A percentile compares a stretch with the other conserved stretches of the same genome.
These are phyloP conservation scores for Zygosaccharomyces bisporus DNA, from an alignment of 805 yeast genomes.

Conservation along the genomic window DNA sequence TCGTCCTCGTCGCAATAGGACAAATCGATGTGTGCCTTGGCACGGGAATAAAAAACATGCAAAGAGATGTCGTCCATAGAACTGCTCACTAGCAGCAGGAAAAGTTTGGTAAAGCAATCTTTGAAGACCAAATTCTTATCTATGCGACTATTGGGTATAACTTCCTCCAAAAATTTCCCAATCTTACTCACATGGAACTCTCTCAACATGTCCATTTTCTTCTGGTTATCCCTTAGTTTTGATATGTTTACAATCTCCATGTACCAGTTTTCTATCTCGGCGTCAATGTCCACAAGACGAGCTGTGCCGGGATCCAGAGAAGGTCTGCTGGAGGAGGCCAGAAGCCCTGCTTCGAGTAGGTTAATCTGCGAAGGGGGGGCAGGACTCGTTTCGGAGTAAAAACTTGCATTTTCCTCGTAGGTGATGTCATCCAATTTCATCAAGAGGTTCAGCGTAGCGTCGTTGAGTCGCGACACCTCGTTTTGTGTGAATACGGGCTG, in stretches of 20 bases:
- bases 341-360: constrained; percentile 1
- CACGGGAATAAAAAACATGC: constrained; percentile 41
- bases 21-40: constrained; percentile 49
- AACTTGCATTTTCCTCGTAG: constrained; percentile 30
- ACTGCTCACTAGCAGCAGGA: constrained; percentile 61
- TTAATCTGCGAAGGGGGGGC: constrained; percentile 4
- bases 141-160: constrained; percentile 15
- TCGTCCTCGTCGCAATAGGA: constrained; percentile 57
- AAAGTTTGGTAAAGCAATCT: constrained; percentile 58
- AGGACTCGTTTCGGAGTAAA: constrained; percentile 8
- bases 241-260: constrained; percentile 33
- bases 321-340: constrained; percentile 6
- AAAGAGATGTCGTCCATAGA: constrained; percentile 57
- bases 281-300: constrained; percentile 18
- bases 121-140: constrained; percentile 23
- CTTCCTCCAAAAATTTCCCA: constrained; percentile 17
- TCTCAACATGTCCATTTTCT: constrained; percentile 21
- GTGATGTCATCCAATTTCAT: constrained; percentile 30
- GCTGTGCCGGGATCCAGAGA: constrained; percentile 2
- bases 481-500: constrained; percentile 95
- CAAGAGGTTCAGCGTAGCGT: constrained; percentile 42
- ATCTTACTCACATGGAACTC: constrained; percentile 29
- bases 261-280: constrained; percentile 35
- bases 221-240: constrained; percentile 31
- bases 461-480: constrained; percentile 80